A percentile compares a stretch with the other conserved stretches of the same genome.
Evolutionary conservation across 2,329 filamentous ascomycete genomes (phyloP).

Genomic region (Apiospora hydei): DNA sequence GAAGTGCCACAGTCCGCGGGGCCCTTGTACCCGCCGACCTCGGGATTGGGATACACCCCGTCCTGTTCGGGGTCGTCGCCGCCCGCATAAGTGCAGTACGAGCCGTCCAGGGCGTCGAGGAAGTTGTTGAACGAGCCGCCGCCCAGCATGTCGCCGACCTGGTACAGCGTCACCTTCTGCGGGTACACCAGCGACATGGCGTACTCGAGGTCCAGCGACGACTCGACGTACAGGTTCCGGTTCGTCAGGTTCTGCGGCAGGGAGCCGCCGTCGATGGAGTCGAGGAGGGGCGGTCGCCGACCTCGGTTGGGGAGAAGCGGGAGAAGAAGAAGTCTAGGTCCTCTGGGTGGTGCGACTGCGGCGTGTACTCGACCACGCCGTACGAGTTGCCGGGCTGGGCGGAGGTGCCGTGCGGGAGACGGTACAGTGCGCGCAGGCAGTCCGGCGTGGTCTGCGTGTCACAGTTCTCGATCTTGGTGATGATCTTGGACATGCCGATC

Average conservation of each 20-base stretch:
- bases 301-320: constrained; percentile 32
- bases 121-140: constrained; percentile 46
- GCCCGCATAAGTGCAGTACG: constrained; percentile 53
- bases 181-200: constrained; percentile 49
- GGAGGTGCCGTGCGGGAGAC: constrained; percentile 30
- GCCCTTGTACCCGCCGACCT: constrained; percentile 50
- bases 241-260: constrained; percentile 26
- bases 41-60: constrained; percentile 51
- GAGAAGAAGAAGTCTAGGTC: constrained; percentile 42
- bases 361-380: constrained; percentile 36
- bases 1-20: constrained; percentile 27
- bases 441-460: constrained; percentile 59
- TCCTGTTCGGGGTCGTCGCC: constrained; percentile 49
- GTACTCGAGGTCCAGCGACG: constrained; percentile 38
- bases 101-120: constrained; percentile 52
- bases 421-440: constrained; percentile 16
- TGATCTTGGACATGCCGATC: constrained; percentile 36
- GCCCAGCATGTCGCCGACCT: constrained; percentile 24
- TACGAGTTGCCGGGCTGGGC: constrained; percentile 36
- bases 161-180: constrained; percentile 40
- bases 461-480: constrained; percentile 48
- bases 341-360: constrained; percentile 40
- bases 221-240: constrained; percentile 46
- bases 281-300: constrained; percentile 35
- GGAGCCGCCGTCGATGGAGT: constrained; percentile 38